Conservation (phyloP, 2,329 filamentous ascomycete species). For the Coniochaeta pulveracea region DNA sequence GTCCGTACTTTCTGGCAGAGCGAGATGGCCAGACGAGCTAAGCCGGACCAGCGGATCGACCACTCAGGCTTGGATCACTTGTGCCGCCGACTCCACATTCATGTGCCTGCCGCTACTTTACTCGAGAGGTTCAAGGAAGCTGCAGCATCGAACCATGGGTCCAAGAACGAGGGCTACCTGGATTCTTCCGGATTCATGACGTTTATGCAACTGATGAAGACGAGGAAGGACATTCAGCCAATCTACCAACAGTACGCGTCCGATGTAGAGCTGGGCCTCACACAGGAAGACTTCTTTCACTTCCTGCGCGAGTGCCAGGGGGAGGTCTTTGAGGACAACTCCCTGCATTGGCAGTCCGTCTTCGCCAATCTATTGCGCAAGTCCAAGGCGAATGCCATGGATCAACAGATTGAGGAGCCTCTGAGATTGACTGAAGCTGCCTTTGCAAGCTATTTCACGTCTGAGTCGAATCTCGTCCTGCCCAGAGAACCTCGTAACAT, state of each 20-base stretch:
- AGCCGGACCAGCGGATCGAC: slow-evolving; percentile 61
- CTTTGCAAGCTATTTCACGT: slow-evolving; percentile 68
- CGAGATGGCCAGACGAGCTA: slow-evolving; percentile 65
- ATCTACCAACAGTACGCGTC: slow-evolving; percentile 56
- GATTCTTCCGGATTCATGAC: slow-evolving; percentile 72
- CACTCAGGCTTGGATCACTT: slow-evolving; percentile 70
- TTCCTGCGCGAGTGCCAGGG: slow-evolving; percentile 68
- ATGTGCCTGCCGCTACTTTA: slow-evolving; percentile 67
- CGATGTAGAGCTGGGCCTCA: slow-evolving; percentile 53
- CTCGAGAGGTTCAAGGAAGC: slow-evolving; percentile 63
- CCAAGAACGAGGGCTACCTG: slow-evolving; percentile 34
- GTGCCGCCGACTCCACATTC: slow-evolving; percentile 85
- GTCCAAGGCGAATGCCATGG: slow-evolving; percentile 29
- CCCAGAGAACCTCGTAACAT: slow-evolving; percentile 48
- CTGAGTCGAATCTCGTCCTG: slow-evolving; percentile 60
- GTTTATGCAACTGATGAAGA: slow-evolving; percentile 75
- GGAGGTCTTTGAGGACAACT: slow-evolving; percentile 61
- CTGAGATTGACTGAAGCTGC: slow-evolving; percentile 64
- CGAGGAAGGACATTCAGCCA: slow-evolving; percentile 66
- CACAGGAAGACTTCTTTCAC: slow-evolving; percentile 57
- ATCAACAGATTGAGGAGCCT: slow-evolving; percentile 22
- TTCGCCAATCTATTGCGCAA: slow-evolving; percentile 62
- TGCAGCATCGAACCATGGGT: slow-evolving; percentile 6
- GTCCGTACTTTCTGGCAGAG: slow-evolving; percentile 76
- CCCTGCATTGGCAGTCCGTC: slow-evolving; percentile 54